Conservation (phyloP, 2,329 filamentous ascomycete species). For the Microdochium paspali region DNA sequence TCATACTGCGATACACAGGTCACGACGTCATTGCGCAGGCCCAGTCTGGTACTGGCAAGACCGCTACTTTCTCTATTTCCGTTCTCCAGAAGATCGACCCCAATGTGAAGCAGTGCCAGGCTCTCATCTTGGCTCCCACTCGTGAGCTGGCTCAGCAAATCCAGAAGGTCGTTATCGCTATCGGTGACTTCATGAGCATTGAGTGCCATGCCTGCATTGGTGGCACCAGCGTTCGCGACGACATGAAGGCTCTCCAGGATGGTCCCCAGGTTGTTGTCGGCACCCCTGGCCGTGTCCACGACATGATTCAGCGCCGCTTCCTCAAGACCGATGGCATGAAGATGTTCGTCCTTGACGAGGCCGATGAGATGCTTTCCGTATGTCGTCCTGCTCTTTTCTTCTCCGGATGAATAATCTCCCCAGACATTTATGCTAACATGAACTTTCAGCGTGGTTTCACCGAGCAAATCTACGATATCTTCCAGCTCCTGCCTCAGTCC, state of each 20-base stretch:
- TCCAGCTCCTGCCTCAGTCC: constrained; percentile 94
- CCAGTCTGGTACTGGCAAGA: constrained; percentile 99
- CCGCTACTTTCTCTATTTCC: constrained; percentile 98
- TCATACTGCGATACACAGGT: constrained; percentile 36
- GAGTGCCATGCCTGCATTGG: constrained; percentile 99
- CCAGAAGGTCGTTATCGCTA: constrained; percentile 97
- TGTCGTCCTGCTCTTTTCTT: constrained; percentile 20
- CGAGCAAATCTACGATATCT: constrained; percentile 99
- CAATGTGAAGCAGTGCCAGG: constrained; percentile 92
- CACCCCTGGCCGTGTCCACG: constrained; percentile 95
- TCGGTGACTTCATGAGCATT: constrained; percentile 99
- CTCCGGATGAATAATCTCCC: not conserved
- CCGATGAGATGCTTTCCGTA: constrained; percentile 96
- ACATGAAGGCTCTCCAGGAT: constrained; percentile 95
- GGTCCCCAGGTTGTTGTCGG: constrained; percentile 96
- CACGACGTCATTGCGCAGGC: constrained; percentile 99
- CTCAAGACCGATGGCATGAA: constrained; percentile 97
- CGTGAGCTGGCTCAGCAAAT: constrained; percentile 99
- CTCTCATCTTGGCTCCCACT: constrained; percentile 92
- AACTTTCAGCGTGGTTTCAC: constrained; percentile 78
- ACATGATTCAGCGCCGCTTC: constrained; percentile 98
- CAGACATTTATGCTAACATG: constrained; percentile 21
- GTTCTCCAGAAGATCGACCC: constrained; percentile 98
- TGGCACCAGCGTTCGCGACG: constrained; percentile 94
- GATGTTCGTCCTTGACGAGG: constrained; percentile 99